Base-by-base conservation (phyloP, 75 land plant species). In the Selaginella tamariscina region DNA sequence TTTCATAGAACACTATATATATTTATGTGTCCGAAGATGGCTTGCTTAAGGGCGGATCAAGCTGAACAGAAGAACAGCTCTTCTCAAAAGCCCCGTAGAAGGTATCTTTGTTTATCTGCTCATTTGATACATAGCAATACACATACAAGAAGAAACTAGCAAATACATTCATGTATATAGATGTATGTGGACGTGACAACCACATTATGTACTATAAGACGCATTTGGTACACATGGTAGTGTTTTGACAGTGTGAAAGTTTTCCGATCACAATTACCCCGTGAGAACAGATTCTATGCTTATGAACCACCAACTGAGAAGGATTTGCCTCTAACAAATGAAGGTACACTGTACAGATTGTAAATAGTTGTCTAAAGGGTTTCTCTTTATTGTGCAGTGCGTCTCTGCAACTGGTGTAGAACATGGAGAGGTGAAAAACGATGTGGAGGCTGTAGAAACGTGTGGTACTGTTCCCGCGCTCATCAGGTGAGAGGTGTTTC, bases 351-450 rank as follows among this genome's bases (percentile, higher is more conserved):
- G 62, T 23, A 59, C 8, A 9, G 21, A 59, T 23, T 5, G n/a
- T n/a, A n/a, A n/a, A n/a, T n/a, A 65, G 67, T 65, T 39, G 8
- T 5, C 22, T 57, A 27, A 57, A 23, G 22, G 22, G 62, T 22
- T 64, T 13, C 30, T 13, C 66, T 29, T 20, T 1, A 18, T 49
- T 11, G 24, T 75, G 2, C 54, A 86, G 89, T 74, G 54, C 44
- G 79, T 26, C 82, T 86, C 26, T 93, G 98, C 74, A 77, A 56
- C 49, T 93, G 98, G 98, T 93, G 98, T 77, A 86, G 88, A 28
- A 82, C 98, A 26, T 93, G 98, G 98, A 93, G 81, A 70, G 98
- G 91, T 27, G 77, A 78, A 30, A 89, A 84, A 63, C 29, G 78
- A 26, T 93, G 98, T 64, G 71, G 91, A 65, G 78, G 78, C 28